Base-by-base conservation (phyloP, 1,139 yeast species). In the Debaryomyces nepalensis region DNA sequence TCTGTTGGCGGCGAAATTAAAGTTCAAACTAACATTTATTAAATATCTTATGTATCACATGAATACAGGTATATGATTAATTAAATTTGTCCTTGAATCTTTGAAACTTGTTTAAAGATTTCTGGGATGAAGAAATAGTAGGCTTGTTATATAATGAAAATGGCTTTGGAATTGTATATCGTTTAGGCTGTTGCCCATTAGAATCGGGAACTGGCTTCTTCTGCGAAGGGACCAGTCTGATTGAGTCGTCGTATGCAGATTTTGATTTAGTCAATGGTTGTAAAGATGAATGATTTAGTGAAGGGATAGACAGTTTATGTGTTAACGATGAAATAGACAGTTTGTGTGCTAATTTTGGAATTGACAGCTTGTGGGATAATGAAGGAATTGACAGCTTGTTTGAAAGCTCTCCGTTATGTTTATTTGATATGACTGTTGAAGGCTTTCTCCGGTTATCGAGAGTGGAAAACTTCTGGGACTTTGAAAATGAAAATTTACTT, bases 101-200 rank as follows among this genome's bases (percentile, higher is more conserved):
- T 38, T 64, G 63, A 41, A 66, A 66, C 47, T 62, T 63, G 40
- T 57, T 55, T 26, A 63, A 48, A 7, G 66, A 60, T 51, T 71
- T 73, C 45, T 72, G 77, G 9, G 75, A 69, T 20, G 77, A 71
- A n/a, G 77, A 68, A 4, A 73, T 59, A 8, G 79, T 73, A 9
- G 77, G 79, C 50, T 64, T 66, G 49, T 68, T 62, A 51, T 71
- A 73, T 34, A 70, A 56, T 8, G 64, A 53, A 43, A 55, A 57
- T 34, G 63, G 61, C 42, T 55, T 50, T 11, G 63, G 61, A 4
- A 52, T 52, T 8, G 64, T 58, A 9, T 43, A 40, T 20, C 48
- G 48, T 26, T 40, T 41, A 39, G 36, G 35, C 20, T 32, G 41
- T 16, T 19, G 23, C 23, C 9, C 26, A 32, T 32, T 26, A n/a